Percentiles rank a stretch among this genome's conserved stretches.
Evolutionary conservation across 495 filamentous ascomycete genomes (phyloP).

Genomic region (Hyaloscypha finlandica): DNA sequence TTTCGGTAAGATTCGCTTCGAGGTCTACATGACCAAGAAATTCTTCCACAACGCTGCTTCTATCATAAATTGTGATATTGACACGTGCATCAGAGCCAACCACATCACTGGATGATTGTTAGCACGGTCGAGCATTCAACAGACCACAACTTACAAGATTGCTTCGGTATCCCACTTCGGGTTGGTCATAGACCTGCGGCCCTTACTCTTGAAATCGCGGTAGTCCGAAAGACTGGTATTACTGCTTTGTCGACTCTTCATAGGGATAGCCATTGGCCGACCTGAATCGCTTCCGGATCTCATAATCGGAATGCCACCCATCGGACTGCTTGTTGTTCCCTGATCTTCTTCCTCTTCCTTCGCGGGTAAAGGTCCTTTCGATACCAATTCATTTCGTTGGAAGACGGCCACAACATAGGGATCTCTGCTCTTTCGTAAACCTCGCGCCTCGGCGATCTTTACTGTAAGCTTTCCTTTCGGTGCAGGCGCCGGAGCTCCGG

Average conservation of each 20-base stretch:
- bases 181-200: slow-evolving; percentile 69
- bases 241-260: slow-evolving; percentile 93
- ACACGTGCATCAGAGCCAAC: slow-evolving; percentile 89
- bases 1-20: slow-evolving; percentile 60
- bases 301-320: slow-evolving; percentile 62
- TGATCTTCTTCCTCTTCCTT: slow-evolving; percentile 54
- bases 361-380: slow-evolving; percentile 68
- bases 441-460: slow-evolving; percentile 80
- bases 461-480: slow-evolving; percentile 89
- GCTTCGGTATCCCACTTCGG: slow-evolving; percentile 97
- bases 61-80: slow-evolving; percentile 92
- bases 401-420: slow-evolving; percentile 97
- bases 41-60: slow-evolving; percentile 73
- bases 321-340: slow-evolving; percentile 39
- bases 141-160: slow-evolving; percentile 69
- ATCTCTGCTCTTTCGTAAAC: slow-evolving; percentile 76
- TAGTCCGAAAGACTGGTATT: slow-evolving; percentile 78
- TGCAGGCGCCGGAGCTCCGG: slow-evolving; percentile 62
- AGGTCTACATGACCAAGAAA: slow-evolving; percentile 91
- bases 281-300: slow-evolving; percentile 74
- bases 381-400: slow-evolving; percentile 94
- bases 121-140: slow-evolving; percentile 32
- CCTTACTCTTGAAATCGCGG: slow-evolving; percentile 63
- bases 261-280: slow-evolving; percentile 89
- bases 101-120: slow-evolving; percentile 71